These are phyloP conservation scores for Alternaria sp. DNA, from an alignment of 2,329 filamentous ascomycete genomes.

Conservation along the genomic window DNA sequence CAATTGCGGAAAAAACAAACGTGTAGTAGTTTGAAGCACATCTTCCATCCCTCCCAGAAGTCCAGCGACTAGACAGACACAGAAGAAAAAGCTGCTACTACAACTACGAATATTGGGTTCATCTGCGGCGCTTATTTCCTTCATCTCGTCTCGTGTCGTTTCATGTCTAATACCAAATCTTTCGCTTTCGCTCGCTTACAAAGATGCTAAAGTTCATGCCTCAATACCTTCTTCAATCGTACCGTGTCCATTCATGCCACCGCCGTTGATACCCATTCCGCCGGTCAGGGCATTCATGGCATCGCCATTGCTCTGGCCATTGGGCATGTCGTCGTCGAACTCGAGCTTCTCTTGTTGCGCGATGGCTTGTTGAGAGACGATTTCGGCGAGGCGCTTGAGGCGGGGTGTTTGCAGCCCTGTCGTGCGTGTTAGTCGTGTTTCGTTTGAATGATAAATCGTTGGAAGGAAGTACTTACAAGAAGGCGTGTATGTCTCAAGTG, in stretches of 20 bases:
- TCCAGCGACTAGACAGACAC: conserved; percentile 14
- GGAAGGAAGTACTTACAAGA: conserved; percentile 74
- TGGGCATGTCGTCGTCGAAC: conserved; percentile 44
- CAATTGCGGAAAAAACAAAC: conserved; percentile 1
- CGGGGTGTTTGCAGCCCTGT: conserved; percentile 94
- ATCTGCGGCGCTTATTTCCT: conserved; percentile 4
- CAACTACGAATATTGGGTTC: conserved; percentile 9
- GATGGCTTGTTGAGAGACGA: conserved; percentile 95
- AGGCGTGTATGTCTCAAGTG: conserved; percentile 96
- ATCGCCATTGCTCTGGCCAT: conserved; percentile 29
- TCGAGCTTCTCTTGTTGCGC: conserved; percentile 91
- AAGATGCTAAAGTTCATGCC: conserved; percentile 22
- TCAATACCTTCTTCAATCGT: conserved; percentile 33
- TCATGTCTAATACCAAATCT: conserved; percentile 23
- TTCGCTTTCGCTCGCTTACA: conserved; percentile 12
- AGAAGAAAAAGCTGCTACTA: background rate
- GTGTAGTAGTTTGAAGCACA: background rate
- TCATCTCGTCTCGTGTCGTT: conserved; percentile 12
- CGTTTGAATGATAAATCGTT: background rate
- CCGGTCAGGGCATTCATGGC: conserved; percentile 30
- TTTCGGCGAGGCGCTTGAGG: conserved; percentile 95
- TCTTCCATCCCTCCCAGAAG: conserved; percentile 7
- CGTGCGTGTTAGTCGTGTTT: conserved; percentile 37
- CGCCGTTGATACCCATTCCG: conserved; percentile 24
- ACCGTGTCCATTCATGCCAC: conserved; percentile 25